A percentile compares a stretch with the other conserved stretches of the same genome.
These are phyloP conservation scores for Xylariaceae sp. DNA, from an alignment of 2,329 filamentous ascomycete genomes.

Conservation along the genomic window DNA sequence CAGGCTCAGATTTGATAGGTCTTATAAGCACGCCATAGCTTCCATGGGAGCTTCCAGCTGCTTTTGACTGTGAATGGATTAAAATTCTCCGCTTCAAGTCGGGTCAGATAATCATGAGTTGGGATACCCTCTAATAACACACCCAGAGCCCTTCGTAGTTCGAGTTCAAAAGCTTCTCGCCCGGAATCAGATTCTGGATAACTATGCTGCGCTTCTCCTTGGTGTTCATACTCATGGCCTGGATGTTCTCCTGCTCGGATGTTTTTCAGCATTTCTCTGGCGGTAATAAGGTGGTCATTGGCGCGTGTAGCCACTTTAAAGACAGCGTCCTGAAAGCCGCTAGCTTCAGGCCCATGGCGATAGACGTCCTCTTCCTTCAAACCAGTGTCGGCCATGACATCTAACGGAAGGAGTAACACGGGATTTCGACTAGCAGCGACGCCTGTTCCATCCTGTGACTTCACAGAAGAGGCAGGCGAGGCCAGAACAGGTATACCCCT, in stretches of 20 bases:
- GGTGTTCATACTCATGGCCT: conserved; percentile 85
- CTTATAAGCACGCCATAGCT: conserved; percentile 51
- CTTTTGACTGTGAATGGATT: conserved; percentile 66
- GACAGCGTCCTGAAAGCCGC: conserved; percentile 79
- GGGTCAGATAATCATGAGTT: conserved; percentile 71
- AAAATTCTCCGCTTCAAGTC: conserved; percentile 76
- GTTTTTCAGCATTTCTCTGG: conserved; percentile 82
- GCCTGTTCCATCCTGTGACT: conserved; percentile 37
- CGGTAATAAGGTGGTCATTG: conserved; percentile 93
- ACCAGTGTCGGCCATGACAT: conserved; percentile 77
- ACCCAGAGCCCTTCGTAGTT: conserved; percentile 62
- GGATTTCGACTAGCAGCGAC: conserved; percentile 39
- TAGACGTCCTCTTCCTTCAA: conserved; percentile 88
- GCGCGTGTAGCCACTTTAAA: conserved; percentile 90
- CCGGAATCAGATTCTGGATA: conserved; percentile 37
- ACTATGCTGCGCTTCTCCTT: conserved; percentile 64
- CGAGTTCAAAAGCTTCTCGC: conserved; percentile 35
- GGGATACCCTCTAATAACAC: conserved; percentile 76
- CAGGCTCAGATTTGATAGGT: conserved; percentile 41
- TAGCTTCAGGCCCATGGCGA: conserved; percentile 68
- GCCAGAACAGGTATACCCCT: conserved; percentile 84
- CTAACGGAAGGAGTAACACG: conserved; percentile 72
- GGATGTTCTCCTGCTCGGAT: conserved; percentile 67
- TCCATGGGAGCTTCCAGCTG: conserved; percentile 83
- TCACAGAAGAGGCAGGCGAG: conserved; percentile 56